Evolutionary conservation across 148 eudicot species (phyloP).

Genomic region (Vaccinium corymbosum): DNA sequence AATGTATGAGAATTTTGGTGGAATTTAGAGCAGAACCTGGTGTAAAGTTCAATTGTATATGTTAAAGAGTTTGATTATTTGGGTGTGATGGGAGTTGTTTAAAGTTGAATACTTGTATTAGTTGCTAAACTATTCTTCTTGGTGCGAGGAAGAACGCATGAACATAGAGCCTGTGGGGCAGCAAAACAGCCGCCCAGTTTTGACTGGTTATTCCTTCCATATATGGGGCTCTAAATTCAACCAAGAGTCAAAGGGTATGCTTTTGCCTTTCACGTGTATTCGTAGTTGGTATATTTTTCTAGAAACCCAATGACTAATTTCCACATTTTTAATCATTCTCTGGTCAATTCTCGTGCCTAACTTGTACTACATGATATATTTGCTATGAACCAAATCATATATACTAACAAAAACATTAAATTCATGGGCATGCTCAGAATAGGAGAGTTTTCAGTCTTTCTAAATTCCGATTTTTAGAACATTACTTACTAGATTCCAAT

Average conservation of each 20-base stretch:
- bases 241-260: not conserved
- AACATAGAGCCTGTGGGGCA: not conserved
- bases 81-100: conserved; percentile 8
- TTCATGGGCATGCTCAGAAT: not conserved
- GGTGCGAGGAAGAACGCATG: not conserved
- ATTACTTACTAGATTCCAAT: not conserved
- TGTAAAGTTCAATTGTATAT: not conserved
- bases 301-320: not conserved
- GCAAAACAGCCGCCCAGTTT: conserved; percentile 17
- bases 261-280: conserved; percentile 3
- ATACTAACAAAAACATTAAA: not conserved
- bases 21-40: conserved; percentile 12
- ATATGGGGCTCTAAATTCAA: not conserved
- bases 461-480: not conserved
- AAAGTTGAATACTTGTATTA: not conserved
- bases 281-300: not conserved
- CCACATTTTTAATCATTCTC: not conserved
- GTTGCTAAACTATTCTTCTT: not conserved
- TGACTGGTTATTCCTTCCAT: conserved; percentile 14
- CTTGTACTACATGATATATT: not conserved
- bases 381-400: not conserved
- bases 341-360: conserved; percentile 4
- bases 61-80: not conserved
- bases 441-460: not conserved
- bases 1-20: conserved; percentile 15